phyloP scores from a whole-genome alignment of 2,329 filamentous ascomycete species.

The Beauveria australis region DNA sequence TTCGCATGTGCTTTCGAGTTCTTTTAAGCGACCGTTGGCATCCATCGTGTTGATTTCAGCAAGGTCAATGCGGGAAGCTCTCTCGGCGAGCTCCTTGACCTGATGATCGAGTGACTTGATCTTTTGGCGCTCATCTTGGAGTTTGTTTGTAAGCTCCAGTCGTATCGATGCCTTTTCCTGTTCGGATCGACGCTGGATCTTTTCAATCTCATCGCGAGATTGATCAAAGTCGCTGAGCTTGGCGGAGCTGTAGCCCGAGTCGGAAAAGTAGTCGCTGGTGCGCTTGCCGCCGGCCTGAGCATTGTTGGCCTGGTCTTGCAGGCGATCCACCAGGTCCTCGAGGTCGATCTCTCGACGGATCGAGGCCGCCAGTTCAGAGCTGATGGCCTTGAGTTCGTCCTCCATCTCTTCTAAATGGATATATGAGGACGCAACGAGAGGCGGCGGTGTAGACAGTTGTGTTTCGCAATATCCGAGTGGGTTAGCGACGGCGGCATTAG shows the following conservation, averaged over 20 bases:
- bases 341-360: slow-evolving; percentile 94
- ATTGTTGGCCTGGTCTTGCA: slow-evolving; percentile 69
- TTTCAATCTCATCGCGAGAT: slow-evolving; percentile 66
- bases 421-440: slow-evolving; percentile 30
- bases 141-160: slow-evolving; percentile 73
- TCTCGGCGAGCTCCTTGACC: slow-evolving; percentile 72
- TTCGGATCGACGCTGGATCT: slow-evolving; percentile 72
- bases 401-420: slow-evolving; percentile 77
- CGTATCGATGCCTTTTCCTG: slow-evolving; percentile 85
- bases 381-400: slow-evolving; percentile 88
- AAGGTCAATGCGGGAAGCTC: slow-evolving; percentile 56
- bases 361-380: slow-evolving; percentile 81
- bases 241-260: slow-evolving; percentile 82
- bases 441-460: slow-evolving; percentile 42
- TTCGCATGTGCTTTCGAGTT: slow-evolving; percentile 73
- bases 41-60: slow-evolving; percentile 48
- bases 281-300: slow-evolving; percentile 54
- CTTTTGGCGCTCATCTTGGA: slow-evolving; percentile 76
- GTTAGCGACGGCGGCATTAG: slow-evolving; percentile 33
- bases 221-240: slow-evolving; percentile 63
- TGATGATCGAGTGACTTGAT: slow-evolving; percentile 74
- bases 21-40: slow-evolving; percentile 56
- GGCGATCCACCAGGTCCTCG: slow-evolving; percentile 82
- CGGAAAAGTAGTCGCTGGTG: slow-evolving; percentile 96
- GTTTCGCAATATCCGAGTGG: slow-evolving; percentile 43